These are phyloP conservation scores for Thielaviopsis populi DNA, from an alignment of 2,329 filamentous ascomycete genomes.

Conservation along the genomic window DNA sequence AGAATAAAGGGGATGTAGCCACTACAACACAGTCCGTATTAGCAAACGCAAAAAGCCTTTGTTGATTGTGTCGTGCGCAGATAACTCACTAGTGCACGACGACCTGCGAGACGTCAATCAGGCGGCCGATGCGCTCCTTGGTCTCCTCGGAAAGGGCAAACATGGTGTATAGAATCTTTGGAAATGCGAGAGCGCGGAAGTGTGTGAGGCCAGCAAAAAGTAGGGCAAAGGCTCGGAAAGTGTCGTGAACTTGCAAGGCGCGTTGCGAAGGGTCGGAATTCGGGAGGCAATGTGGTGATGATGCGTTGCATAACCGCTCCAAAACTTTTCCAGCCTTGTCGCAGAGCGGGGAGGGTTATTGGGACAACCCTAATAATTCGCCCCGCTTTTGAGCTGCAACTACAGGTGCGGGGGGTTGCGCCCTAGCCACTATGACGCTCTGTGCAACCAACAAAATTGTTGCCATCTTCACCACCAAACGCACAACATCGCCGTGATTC, in stretches of 20 bases:
- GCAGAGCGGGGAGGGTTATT: background rate
- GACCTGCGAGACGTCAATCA: slow-evolving; percentile 87
- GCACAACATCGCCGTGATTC: background rate
- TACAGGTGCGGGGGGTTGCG: slow-evolving; percentile 4
- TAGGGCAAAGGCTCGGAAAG: background rate
- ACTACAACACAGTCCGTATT: slow-evolving; percentile 30
- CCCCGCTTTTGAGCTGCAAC: background rate
- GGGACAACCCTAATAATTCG: background rate
- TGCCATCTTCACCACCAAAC: background rate
- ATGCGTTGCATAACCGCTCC: background rate
- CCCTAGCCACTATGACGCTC: background rate
- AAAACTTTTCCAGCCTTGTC: slow-evolving; percentile 17
- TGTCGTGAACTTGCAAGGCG: background rate
- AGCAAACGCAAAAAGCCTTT: background rate
- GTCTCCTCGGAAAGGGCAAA: slow-evolving; percentile 82
- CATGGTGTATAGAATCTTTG: slow-evolving; percentile 26
- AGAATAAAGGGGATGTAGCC: slow-evolving; percentile 94
- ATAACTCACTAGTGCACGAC: slow-evolving; percentile 79
- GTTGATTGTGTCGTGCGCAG: background rate
- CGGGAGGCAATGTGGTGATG: background rate
- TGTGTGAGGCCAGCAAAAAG: background rate
- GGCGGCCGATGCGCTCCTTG: slow-evolving; percentile 96
- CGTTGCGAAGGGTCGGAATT: background rate
- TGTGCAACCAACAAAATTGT: slow-evolving; percentile 16
- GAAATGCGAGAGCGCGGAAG: background rate